These are phyloP conservation scores for Pochonia chlamydosporia DNA, from an alignment of 2,329 filamentous ascomycete genomes.

Conservation along the genomic window DNA sequence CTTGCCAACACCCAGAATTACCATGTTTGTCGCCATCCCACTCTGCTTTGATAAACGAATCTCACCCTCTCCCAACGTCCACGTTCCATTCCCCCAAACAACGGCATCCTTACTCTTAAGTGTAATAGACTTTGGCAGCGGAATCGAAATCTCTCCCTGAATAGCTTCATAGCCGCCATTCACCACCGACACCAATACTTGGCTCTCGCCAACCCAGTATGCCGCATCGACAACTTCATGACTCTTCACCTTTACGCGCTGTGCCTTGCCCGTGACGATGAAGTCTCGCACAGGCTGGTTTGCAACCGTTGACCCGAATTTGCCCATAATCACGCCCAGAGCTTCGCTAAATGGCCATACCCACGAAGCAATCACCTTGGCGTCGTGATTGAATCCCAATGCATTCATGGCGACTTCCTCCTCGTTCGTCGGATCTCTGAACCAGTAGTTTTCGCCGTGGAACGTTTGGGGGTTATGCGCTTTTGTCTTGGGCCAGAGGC, in stretches of 20 bases:
- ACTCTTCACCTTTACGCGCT: conserved; percentile 4
- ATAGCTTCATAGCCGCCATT: conserved; percentile 17
- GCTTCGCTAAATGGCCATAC: conserved; percentile 34
- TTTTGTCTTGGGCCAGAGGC: conserved; percentile 36
- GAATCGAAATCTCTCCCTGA: conserved; percentile 8
- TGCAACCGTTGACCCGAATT: conserved; percentile 32
- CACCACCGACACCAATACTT: conserved; percentile 17
- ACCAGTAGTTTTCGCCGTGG: conserved; percentile 42
- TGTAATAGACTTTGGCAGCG: conserved; percentile 10
- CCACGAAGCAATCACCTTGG: conserved; percentile 38
- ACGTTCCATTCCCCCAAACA: conserved; percentile 16
- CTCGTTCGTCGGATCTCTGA: conserved; percentile 34
- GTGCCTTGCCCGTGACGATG: conserved; percentile 26
- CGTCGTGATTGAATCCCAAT: conserved; percentile 40
- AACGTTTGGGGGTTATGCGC: conserved; percentile 42
- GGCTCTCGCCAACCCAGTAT: conserved; percentile 14
- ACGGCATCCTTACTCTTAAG: conserved; percentile 7
- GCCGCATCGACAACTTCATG: conserved; percentile 14
- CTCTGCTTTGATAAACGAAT: conserved; percentile 8
- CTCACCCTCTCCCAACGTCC: conserved; percentile 7
- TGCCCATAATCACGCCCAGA: conserved; percentile 32
- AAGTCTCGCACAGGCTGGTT: conserved; percentile 30
- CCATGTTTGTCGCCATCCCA: conserved; percentile 20
- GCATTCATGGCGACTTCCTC: conserved; percentile 40
- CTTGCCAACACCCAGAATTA: conserved; percentile 8